Conservation (phyloP, 352 stramenopile species). For the Globisporangium irregulare region DNA sequence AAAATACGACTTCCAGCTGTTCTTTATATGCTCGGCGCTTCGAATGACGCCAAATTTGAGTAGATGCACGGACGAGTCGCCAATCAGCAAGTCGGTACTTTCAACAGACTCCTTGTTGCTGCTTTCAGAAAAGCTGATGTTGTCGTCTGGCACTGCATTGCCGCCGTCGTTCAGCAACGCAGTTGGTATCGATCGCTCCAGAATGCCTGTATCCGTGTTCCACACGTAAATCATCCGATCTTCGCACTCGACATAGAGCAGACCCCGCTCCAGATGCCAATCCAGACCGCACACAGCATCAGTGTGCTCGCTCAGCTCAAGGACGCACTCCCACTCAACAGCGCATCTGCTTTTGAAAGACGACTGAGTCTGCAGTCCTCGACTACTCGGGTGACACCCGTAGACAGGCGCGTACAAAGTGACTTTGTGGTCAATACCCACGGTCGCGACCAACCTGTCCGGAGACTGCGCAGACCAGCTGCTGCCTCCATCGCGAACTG, state of each 20-base stretch:
- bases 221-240: constrained; percentile 80
- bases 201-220: constrained; percentile 69
- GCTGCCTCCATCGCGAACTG: constrained; percentile 17
- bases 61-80: constrained; percentile 51
- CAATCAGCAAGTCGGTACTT: constrained; percentile 51
- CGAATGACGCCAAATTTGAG: constrained; percentile 64
- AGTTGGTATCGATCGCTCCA: constrained; percentile 59
- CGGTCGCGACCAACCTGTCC: constrained; percentile 59
- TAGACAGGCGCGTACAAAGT: constrained; percentile 65
- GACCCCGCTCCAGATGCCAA: constrained; percentile 60
- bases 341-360: constrained; percentile 11
- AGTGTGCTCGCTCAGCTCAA: constrained; percentile 62
- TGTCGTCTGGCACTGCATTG: constrained; percentile 23
- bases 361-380: constrained; percentile 8
- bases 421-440: constrained; percentile 57
- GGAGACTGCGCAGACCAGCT: constrained; percentile 29
- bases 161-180: constrained; percentile 54
- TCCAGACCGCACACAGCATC: constrained; percentile 47
- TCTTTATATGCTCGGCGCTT: constrained; percentile 67
- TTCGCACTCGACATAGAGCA: constrained; percentile 66
- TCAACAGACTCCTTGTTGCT: constrained; percentile 26
- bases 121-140: constrained; percentile 23
- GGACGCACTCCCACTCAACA: constrained; percentile 58
- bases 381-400: constrained; percentile 29
- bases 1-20: constrained; percentile 66